Evolutionary conservation across 2,329 filamentous ascomycete species (phyloP), one percentile per base, ranked within the genome.

Genomic region (Remersonia thermophila): DNA sequence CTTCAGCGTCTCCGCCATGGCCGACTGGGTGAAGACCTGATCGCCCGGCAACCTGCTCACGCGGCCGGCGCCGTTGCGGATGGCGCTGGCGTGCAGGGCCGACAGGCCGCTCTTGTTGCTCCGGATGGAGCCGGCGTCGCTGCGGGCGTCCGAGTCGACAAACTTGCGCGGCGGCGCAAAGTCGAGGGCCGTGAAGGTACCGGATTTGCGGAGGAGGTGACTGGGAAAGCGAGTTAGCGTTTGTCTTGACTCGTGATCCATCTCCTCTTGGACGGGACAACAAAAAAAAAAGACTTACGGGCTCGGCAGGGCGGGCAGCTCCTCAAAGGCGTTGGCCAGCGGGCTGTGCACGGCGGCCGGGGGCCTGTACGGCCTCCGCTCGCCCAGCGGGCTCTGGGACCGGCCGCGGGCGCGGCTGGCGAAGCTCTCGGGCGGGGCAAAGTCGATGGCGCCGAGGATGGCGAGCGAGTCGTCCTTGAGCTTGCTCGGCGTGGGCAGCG

Each of bases 1-100:
- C 59, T 77, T 77, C 42, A 79, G 62, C 47, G 65, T 63, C 45
- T 75, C 59, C 39, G 63, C 59, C 55, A 89, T 58, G 38, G 84
- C 74, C 25, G 80, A 73, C 51, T 69, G 70, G 3, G 83, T 86
- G 46, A 86, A 87, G 39, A 93, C 83, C 30, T 79, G 73, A 47
- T 87, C 84, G 39, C 76, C 78, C 0, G 87, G 86, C 42, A 95
- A 71, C 33, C 83, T 77, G 54, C 83, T 91, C 46, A 95, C 75
- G 44, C 87, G 82, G 51, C 93, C 89, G 31, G 85, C 86, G 46
- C 87, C 87, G 39, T 65, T 72, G 46, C 86, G 82, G 50, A 94
- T 77, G 50, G 83, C 80, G 42, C 76, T 65, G 35, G 75, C 62
- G 52, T 86, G 73, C 35, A 69, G 61, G 3, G 74, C 67, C 4